Evolutionary conservation across 176 grass and related monocot species (phyloP).

Genomic region (Zoysia pacifica): DNA sequence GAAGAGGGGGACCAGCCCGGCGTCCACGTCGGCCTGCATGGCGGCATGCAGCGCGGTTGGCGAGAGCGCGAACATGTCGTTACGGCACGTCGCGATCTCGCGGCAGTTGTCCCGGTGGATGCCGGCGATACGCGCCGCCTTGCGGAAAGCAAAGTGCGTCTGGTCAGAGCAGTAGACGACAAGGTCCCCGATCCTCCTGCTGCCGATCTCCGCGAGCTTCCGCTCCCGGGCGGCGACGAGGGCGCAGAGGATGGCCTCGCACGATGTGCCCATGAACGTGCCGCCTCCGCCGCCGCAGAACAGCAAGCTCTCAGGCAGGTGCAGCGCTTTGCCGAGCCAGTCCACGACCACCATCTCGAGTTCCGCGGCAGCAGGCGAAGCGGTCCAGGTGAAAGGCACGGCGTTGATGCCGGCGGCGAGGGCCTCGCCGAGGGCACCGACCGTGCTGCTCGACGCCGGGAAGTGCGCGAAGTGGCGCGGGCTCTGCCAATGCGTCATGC

Average conservation of each 20-base stretch:
- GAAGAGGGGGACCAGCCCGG: constrained; percentile 53
- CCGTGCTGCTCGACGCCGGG: constrained; percentile 46
- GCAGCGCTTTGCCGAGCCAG: constrained; percentile 59
- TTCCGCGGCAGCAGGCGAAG: constrained; percentile 65
- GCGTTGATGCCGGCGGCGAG: constrained; percentile 50
- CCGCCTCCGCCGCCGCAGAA: constrained; percentile 62
- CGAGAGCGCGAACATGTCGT: constrained; percentile 45
- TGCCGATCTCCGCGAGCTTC: constrained; percentile 42
- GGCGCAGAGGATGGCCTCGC: constrained; percentile 59
- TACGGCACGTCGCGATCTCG: constrained; percentile 36
- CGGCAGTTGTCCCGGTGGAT: constrained; percentile 51
- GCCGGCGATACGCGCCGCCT: constrained; percentile 53
- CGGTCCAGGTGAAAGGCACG: constrained; percentile 56
- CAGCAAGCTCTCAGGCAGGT: constrained; percentile 29
- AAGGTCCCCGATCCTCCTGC: constrained; percentile 33
- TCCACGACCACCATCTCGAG: constrained; percentile 58
- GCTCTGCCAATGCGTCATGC: constrained; percentile 72
- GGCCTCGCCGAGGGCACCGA: constrained; percentile 51
- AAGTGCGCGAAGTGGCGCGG: constrained; percentile 62
- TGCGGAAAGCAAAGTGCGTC: constrained; percentile 59
- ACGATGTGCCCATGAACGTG: constrained; percentile 54
- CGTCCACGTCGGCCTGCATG: constrained; percentile 51
- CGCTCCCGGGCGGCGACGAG: constrained; percentile 53
- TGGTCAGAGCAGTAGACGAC: constrained; percentile 73
- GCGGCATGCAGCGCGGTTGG: constrained; percentile 8